Percentiles rank a stretch among this genome's conserved stretches.
Conservation (phyloP, 2,329 filamentous ascomycete species). For the Curvularia hawaiiensis region DNA sequence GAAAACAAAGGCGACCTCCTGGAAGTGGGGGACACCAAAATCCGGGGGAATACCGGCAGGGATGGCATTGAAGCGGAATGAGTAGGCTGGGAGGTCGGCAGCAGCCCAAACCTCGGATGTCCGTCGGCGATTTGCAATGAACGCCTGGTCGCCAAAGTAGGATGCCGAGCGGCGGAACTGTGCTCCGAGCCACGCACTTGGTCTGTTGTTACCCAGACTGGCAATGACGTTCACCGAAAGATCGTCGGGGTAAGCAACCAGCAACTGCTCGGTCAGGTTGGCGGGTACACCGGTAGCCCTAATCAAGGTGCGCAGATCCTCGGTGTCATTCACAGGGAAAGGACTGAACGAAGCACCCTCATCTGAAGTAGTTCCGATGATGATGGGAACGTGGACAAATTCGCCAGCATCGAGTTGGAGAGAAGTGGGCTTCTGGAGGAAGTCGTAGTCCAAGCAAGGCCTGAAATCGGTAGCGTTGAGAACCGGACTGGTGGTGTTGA, state of each 20-base stretch:
- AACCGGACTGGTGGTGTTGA: conserved; percentile 52
- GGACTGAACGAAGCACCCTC: conserved; percentile 66
- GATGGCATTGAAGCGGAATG: conserved; percentile 66
- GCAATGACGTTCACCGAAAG: conserved; percentile 34
- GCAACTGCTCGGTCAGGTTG: conserved; percentile 28
- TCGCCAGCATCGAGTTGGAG: conserved; percentile 61
- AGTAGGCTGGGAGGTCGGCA: conserved; percentile 59
- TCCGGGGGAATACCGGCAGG: conserved; percentile 51
- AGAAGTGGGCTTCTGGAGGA: conserved; percentile 59
- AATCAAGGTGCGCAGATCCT: conserved; percentile 56
- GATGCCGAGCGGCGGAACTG: conserved; percentile 61
- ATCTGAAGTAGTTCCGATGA: conserved; percentile 68
- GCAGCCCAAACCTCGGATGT: conserved; percentile 59
- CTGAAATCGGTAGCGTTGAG: conserved; percentile 41
- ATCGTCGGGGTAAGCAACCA: conserved; percentile 40
- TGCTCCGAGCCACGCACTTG: conserved; percentile 29
- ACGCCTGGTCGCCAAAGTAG: conserved; percentile 57
- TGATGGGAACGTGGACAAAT: conserved; percentile 68
- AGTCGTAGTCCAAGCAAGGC: conserved; percentile 61
- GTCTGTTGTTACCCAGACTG: conserved; percentile 26
- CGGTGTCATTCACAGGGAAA: conserved; percentile 59
- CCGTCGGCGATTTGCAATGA: conserved; percentile 62
- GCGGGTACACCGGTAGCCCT: conserved; percentile 34
- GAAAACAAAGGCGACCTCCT: conserved; percentile 56
- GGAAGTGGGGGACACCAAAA: conserved; percentile 60